A percentile compares a stretch with the other conserved stretches of the same genome.
Conservation (phyloP, 805 yeast species). For the Limtongia smithiae region DNA sequence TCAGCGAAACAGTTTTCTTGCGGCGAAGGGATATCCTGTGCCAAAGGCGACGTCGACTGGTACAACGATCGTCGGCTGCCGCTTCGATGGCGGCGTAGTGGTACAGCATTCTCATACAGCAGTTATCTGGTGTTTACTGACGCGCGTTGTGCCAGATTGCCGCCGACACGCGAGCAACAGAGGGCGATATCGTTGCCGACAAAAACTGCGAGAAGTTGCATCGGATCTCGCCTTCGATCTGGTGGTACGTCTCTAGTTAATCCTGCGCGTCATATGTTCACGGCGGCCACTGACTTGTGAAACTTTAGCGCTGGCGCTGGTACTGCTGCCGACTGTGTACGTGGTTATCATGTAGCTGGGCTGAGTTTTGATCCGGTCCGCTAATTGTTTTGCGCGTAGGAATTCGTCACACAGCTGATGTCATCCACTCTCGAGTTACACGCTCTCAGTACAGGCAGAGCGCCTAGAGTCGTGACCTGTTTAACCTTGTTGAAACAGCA, state of each 20-base stretch:
- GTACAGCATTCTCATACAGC: slow-evolving; percentile 27
- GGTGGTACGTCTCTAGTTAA: slow-evolving; percentile 42
- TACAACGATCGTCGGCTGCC: slow-evolving; percentile 98
- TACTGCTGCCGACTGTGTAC: slow-evolving; percentile 92
- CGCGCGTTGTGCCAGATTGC: slow-evolving; percentile 52
- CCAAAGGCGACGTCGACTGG: slow-evolving; percentile 97
- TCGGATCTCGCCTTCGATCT: slow-evolving; percentile 75
- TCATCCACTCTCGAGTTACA: slow-evolving; percentile 89
- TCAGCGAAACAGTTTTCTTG: slow-evolving; percentile 78
- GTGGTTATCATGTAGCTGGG: neutral
- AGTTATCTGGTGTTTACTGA: neutral
- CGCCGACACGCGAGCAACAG: slow-evolving; percentile 97
- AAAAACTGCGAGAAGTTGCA: slow-evolving; percentile 95
- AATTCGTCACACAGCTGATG: slow-evolving; percentile 92
- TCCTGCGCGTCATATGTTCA: neutral
- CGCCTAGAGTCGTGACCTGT: slow-evolving; percentile 91
- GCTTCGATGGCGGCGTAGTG: slow-evolving; percentile 88
- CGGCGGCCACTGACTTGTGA: neutral
- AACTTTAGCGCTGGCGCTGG: slow-evolving; percentile 90
- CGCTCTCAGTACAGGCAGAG: slow-evolving; percentile 73
- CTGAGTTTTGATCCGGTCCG: neutral
- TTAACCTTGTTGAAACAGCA: slow-evolving; percentile 92
- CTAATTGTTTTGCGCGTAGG: slow-evolving; percentile 40
- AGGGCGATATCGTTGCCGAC: slow-evolving; percentile 95
- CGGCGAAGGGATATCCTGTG: slow-evolving; percentile 65